These are phyloP conservation scores for Fonsecaea monophora DNA, from an alignment of 2,329 filamentous ascomycete species.

Conservation along the genomic window DNA sequence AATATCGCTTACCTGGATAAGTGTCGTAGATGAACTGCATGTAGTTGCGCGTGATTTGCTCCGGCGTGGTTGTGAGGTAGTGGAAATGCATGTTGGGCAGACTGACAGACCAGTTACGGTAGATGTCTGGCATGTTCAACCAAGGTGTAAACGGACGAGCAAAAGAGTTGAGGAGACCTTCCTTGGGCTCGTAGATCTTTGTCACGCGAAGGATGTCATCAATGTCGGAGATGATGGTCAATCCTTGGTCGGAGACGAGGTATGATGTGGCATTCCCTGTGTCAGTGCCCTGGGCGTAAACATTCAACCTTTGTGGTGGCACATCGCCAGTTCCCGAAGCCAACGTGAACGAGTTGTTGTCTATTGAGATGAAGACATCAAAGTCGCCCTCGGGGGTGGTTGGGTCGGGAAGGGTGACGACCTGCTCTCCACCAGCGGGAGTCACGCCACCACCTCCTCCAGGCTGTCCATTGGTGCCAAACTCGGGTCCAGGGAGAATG, in stretches of 20 bases:
- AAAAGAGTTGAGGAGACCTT: constrained; percentile 79
- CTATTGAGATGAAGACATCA: constrained; percentile 71
- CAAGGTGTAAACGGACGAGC: constrained; percentile 72
- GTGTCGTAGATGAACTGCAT: constrained; percentile 79
- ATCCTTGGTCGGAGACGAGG: constrained; percentile 71
- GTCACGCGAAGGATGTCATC: constrained; percentile 82
- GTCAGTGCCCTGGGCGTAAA: constrained; percentile 68
- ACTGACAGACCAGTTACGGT: constrained; percentile 74
- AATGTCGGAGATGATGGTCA: constrained; percentile 78
- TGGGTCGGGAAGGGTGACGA: constrained; percentile 67
- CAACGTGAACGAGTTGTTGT: constrained; percentile 64
- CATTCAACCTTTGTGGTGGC: constrained; percentile 70
- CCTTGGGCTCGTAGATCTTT: constrained; percentile 77
- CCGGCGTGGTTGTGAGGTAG: constrained; percentile 80
- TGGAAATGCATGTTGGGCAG: constrained; percentile 77
- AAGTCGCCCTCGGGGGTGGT: constrained; percentile 75
- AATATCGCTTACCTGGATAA: constrained; percentile 60
- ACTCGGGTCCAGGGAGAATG: constrained; percentile 64
- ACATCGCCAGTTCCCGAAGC: constrained; percentile 69
- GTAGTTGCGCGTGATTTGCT: constrained; percentile 78
- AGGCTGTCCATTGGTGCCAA: constrained; percentile 59
- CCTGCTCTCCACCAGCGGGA: constrained; percentile 66
- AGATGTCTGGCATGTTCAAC: constrained; percentile 82
- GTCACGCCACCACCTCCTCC: constrained; percentile 60
- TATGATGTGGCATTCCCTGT: constrained; percentile 78